A percentile compares a stretch with the other conserved stretches of the same genome.
These are phyloP conservation scores for Ambrosia artemisiifolia DNA, from an alignment of 129 eudicot species.

Conservation along the genomic window DNA sequence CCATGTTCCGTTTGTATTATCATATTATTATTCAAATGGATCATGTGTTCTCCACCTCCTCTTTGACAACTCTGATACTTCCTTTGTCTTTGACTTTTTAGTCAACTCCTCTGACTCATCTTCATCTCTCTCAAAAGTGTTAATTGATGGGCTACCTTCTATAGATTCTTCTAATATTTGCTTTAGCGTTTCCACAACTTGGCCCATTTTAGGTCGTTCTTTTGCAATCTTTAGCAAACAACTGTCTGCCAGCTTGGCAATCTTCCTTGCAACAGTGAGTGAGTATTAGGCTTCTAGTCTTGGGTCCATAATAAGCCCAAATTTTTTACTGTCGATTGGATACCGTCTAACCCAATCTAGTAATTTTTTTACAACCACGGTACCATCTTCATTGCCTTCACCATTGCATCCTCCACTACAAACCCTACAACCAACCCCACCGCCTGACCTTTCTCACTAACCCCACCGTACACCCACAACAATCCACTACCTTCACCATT, in stretches of 20 bases:
- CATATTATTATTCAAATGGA: too few relatives aligned
- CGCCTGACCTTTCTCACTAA: too few relatives aligned
- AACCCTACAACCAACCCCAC: too few relatives aligned
- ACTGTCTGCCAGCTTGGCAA: slow-evolving; percentile 74
- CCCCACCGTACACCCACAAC: too few relatives aligned
- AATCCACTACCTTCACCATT: too few relatives aligned
- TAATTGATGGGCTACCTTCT: slow-evolving; percentile 49
- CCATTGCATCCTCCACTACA: too few relatives aligned
- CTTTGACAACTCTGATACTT: slow-evolving; percentile 53
- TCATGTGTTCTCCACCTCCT: too few relatives aligned
- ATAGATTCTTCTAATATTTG: slow-evolving; percentile 46
- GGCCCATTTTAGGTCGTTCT: slow-evolving; percentile 81
- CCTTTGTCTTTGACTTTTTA: slow-evolving; percentile 29
- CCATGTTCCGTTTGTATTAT: too few relatives aligned
- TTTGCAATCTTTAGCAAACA: slow-evolving; percentile 60
- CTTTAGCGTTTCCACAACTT: slow-evolving; percentile 70
- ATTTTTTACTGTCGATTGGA: slow-evolving; percentile 62
- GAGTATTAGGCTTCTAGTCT: slow-evolving; percentile 70
- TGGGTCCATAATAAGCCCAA: slow-evolving; percentile 62
- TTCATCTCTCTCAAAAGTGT: slow-evolving; percentile 28
- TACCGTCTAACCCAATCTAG: slow-evolving; percentile 75
- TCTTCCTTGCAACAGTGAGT: slow-evolving; percentile 53
- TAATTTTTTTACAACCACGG: too few relatives aligned
- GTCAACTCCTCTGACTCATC: slow-evolving; percentile 38
- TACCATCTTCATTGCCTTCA: too few relatives aligned